These are phyloP conservation scores for Penicillium dipodomyicola DNA, from an alignment of 495 filamentous ascomycete genomes.

Conservation along the genomic window DNA sequence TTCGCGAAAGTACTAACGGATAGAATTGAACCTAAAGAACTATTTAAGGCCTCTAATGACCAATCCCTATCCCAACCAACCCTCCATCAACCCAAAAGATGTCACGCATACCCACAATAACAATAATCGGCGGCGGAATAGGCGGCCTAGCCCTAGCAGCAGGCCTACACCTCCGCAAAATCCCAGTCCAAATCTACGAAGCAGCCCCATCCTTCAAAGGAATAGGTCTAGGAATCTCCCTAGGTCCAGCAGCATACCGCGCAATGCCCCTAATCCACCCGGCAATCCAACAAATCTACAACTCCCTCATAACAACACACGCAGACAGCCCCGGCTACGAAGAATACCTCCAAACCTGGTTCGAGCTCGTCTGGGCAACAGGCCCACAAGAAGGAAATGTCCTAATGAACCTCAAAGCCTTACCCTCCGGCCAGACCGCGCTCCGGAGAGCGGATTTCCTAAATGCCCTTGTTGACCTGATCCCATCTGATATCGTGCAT, in stretches of 20 bases:
- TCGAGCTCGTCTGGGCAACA: constrained; percentile 29
- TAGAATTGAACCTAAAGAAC: too few species aligned
- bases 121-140: constrained; percentile 62
- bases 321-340: constrained; percentile 31
- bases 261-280: constrained; percentile 53
- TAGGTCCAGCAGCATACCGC: constrained; percentile 56
- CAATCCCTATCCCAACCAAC: too few species aligned
- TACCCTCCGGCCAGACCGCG: constrained; percentile 35
- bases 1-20: too few species aligned
- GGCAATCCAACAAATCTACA: constrained; percentile 31
- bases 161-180: constrained; percentile 50
- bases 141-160: constrained; percentile 56
- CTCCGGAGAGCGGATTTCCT: constrained; percentile 58
- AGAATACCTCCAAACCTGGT: constrained; percentile 25
- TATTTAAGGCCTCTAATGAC: too few species aligned
- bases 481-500: constrained; percentile 44
- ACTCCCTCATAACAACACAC: constrained; percentile 33
- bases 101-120: constrained; percentile 28
- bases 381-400: constrained; percentile 25
- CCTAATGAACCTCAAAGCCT: constrained; percentile 33
- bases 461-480: constrained; percentile 54
- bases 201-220: constrained; percentile 50
- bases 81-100: neutral
- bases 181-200: constrained; percentile 56
- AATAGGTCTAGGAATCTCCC: constrained; percentile 59